Evolutionary conservation across 495 filamentous ascomycete species (phyloP), one percentile per base, ranked within the genome.

Genomic region (Pyrenula massariospora): DNA sequence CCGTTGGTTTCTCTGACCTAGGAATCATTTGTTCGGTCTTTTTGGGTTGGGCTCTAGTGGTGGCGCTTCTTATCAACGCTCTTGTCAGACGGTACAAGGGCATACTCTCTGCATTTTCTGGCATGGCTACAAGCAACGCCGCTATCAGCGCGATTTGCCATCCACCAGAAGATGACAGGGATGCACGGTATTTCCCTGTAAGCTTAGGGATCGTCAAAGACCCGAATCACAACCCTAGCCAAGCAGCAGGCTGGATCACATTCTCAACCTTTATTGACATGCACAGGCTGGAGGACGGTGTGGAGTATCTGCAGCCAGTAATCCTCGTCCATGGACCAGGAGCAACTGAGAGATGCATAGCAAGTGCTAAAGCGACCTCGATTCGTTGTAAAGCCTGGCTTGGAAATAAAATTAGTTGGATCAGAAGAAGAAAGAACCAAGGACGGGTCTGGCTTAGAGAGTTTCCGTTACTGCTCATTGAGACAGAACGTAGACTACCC

Each of bases 131-230:
- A 42, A 42, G 63, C 51, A 74, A 71, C 56, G 62, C 65, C 0
- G 73, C 66, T 0, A 68, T 77, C 31, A 72, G 70, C 57, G 75
- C 75, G 0, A 72, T 74, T 0, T 77, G 71, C 56, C 73, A 77
- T 66, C 65, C 66, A 1, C 57, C 60, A 2, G 24, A 12, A 2
- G 62, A 54, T n/a, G 60, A 62, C 47, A 10, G 15, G 0, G 56
- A 60, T 24, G 56, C 57, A 20, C 58, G 58, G 1, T 31, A 59
- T 20, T 61, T 60, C 36, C 57, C 58, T 5, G 55, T 65, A 0
- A 59, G 31, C 31, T 42, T 42, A 42, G 31, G 31, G 31, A 42
- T 42, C 31, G 31, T 42, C 31, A 42, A 42, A 42, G 31, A 42
- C 31, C 31, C 31, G 31, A 42, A 42, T 42, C 5, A 42, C 31